Evolutionary conservation across 495 filamentous ascomycete species (phyloP), one percentile per base, ranked within the genome.

Genomic region (Xylaria intraflava): DNA sequence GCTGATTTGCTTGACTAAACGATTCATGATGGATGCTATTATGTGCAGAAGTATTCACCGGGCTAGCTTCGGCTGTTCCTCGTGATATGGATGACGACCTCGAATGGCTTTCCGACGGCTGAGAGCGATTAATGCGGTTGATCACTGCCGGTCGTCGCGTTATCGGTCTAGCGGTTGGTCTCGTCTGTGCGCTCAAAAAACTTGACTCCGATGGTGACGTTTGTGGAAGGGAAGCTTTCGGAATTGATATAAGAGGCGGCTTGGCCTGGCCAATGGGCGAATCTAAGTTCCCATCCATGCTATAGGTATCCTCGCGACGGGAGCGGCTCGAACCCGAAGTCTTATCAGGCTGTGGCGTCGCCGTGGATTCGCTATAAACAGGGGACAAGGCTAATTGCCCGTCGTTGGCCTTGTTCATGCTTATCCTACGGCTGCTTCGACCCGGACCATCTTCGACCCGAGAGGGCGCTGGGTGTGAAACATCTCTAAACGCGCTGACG

Each of bases 81-180:
- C 73, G 71, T 29, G 81, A 79, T 41, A 79, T 74, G 2, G 85
- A 87, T 6, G 84, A 85, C n/a, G 80, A 79, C 41, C 83, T 70
- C 0, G 84, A 86, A 11, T 73, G 70, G 12, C 81, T 75, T 27
- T 73, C 71, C 8, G 61, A 62, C 30, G 38, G 47, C 20, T 53
- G 53, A 42, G 61, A 60, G 30, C 54, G 58, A 47, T 74, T 79
- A 42, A 86, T 79, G 19, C 77, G 73, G 44, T 80, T 72, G 55
- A 79, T 75, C 11, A 76, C 69, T 30, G 67, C 64, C 2, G 78
- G 76, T 42, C 65, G 66, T 55, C 66, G 65, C 46, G 61, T 41
- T 17, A 51, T 40, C 9, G 73, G 65, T 11, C 49, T 58, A 7
- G 64, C 45, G 6, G 61, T 56, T 26, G 52, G 53, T 7, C 66